phyloP scores from a whole-genome alignment of 1,284 basidiomycete genomes.

The Sphaerobolus stellatus region DNA sequence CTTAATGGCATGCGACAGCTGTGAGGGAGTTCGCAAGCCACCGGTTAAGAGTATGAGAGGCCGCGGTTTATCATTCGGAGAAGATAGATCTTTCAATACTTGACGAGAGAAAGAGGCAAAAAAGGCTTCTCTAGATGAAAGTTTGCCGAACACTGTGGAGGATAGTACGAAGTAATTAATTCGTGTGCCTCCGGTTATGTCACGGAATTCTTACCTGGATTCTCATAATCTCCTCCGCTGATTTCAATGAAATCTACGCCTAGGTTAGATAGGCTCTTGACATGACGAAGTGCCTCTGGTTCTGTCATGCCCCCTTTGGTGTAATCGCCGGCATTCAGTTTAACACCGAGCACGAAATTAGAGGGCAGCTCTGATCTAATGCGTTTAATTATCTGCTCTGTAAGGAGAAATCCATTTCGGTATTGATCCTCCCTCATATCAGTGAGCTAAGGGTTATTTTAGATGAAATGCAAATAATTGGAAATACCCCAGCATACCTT shows the following conservation, averaged over 20 bases:
- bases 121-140: conserved; percentile 28
- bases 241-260: conserved; percentile 82
- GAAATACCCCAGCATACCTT: conserved; percentile 47
- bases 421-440: conserved; percentile 71
- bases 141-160: conserved; percentile 45
- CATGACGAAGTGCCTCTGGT: conserved; percentile 58
- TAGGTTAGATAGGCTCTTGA: conserved; percentile 64
- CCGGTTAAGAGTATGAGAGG: conserved; percentile 81
- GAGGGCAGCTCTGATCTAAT: conserved; percentile 60
- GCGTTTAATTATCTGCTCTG: conserved; percentile 61
- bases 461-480: neutral
- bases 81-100: conserved; percentile 44
- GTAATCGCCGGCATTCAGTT: conserved; percentile 88
- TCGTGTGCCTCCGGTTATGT: conserved; percentile 2
- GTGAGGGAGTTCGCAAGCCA: conserved; percentile 64
- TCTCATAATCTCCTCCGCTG: conserved; percentile 85
- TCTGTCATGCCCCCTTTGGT: conserved; percentile 44
- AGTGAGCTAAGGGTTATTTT: conserved; percentile 42
- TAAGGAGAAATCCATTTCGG: conserved; percentile 55
- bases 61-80: conserved; percentile 28
- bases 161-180: neutral
- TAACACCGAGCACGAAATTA: conserved; percentile 78
- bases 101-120: conserved; percentile 29
- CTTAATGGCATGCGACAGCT: conserved; percentile 55
- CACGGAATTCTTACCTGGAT: conserved; percentile 51